These are phyloP conservation scores for Coprinellus aureogranulatus DNA, from an alignment of 768 basidiomycete species.

Conservation along the genomic window DNA sequence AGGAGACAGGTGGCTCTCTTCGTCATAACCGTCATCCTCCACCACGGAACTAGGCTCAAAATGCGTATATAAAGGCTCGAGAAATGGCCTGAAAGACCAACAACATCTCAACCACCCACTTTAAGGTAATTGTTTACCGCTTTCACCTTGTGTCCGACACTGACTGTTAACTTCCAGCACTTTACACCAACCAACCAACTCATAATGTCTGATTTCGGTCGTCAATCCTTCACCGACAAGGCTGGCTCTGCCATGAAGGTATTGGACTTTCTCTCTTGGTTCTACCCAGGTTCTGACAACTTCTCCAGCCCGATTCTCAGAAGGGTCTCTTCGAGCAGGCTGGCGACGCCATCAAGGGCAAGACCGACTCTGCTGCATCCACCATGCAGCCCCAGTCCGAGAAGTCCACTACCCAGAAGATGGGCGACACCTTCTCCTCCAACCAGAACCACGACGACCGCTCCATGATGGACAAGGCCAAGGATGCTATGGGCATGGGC, in stretches of 20 bases:
- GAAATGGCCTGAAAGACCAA: too few species aligned
- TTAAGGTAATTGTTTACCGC: too few species aligned
- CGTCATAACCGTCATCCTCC: too few species aligned
- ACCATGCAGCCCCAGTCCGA: slow-evolving; percentile 51
- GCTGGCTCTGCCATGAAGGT: slow-evolving; percentile 51
- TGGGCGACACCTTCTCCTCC: slow-evolving; percentile 45
- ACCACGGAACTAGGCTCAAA: too few species aligned
- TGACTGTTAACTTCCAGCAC: not conserved
- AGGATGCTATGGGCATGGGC: slow-evolving; percentile 50
- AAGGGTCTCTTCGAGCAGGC: slow-evolving; percentile 53
- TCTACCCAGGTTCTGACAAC: not conserved
- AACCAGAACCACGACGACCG: slow-evolving; percentile 50
- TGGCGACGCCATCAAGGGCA: slow-evolving; percentile 48
- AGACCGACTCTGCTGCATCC: slow-evolving; percentile 45
- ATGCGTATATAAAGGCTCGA: too few species aligned
- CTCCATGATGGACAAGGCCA: slow-evolving; percentile 49
- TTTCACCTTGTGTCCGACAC: too few species aligned
- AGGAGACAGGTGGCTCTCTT: too few species aligned
- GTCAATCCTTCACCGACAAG: slow-evolving; percentile 63
- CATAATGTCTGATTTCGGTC: slow-evolving; percentile 55
- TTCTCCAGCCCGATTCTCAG: slow-evolving; percentile 53
- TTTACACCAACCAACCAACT: slow-evolving; percentile 4
- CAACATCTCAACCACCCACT: too few species aligned
- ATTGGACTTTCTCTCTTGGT: not conserved
- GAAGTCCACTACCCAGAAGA: slow-evolving; percentile 51